A percentile compares a stretch with the other conserved stretches of the same genome.
Conservation (phyloP, 2,329 filamentous ascomycete genomes). For the Escovopsis weberi region DNA sequence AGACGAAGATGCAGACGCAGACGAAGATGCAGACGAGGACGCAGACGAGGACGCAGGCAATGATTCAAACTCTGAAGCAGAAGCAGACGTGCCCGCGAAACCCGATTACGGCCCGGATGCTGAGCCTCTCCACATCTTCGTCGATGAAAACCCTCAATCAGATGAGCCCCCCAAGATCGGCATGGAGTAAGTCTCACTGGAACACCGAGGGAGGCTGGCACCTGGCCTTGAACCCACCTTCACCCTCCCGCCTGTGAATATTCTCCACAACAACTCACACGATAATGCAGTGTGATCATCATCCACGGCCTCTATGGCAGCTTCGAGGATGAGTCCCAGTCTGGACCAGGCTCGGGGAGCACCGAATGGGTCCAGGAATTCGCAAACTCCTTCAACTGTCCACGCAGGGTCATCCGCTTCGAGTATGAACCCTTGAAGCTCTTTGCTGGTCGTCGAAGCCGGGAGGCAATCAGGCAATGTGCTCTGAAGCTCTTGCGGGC, state of each 20-base stretch:
- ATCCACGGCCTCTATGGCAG: constrained; percentile 3
- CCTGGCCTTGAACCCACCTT: background rate
- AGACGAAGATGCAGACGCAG: background rate
- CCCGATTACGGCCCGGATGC: constrained; percentile 1
- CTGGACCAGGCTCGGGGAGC: constrained; percentile 3
- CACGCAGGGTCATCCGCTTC: background rate
- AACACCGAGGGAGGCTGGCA: background rate
- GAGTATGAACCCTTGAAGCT: constrained; percentile 4
- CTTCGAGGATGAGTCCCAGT: background rate
- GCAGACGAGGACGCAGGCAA: background rate
- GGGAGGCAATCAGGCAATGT: constrained; percentile 2
- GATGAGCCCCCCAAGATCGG: background rate
- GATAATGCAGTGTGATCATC: constrained; percentile 1
- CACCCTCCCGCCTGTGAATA: too few species aligned
- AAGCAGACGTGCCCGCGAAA: background rate
- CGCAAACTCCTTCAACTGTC: background rate
- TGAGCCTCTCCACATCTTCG: constrained; percentile 4
- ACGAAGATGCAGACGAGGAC: too few species aligned
- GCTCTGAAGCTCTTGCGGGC: constrained; percentile 3
- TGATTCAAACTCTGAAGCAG: background rate
- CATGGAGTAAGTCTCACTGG: constrained; percentile 2
- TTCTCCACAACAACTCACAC: background rate
- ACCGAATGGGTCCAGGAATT: constrained; percentile 1
- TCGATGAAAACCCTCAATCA: background rate
- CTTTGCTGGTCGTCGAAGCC: constrained; percentile 4